These are phyloP conservation scores for Scenedesmus sp. DNA, from an alignment of 163 green algal genomes.

Conservation along the genomic window DNA sequence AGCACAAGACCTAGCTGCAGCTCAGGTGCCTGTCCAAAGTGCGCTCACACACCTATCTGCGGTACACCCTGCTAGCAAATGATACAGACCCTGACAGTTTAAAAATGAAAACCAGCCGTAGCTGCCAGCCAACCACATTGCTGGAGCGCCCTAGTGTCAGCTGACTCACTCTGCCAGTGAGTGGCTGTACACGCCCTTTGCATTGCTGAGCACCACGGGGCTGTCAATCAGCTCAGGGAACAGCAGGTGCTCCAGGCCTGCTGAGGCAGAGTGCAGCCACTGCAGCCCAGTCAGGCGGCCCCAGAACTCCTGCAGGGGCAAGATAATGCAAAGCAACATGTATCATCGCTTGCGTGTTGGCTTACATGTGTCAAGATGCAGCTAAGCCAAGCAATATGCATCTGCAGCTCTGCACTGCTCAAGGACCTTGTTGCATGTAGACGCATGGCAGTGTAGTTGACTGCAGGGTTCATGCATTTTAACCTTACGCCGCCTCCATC, in stretches of 20 bases:
- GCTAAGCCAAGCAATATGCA: no score
- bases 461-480: no score
- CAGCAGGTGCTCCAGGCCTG: constrained; percentile 83
- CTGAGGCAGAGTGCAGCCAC: constrained; percentile 81
- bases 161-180: constrained; percentile 60
- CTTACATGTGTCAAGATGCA: neutral
- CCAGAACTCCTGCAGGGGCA: constrained; percentile 67
- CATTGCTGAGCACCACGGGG: constrained; percentile 80
- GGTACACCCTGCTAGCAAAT: no score
- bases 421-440: no score
- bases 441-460: neutral
- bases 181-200: constrained; percentile 77
- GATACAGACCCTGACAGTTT: no score
- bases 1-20: neutral
- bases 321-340: no score
- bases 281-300: constrained; percentile 66
- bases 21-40: no score
- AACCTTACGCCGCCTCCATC: neutral
- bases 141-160: no score
- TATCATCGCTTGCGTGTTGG: neutral
- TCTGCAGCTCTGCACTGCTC: no score
- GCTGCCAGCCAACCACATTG: neutral
- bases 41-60: no score
- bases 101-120: no score
- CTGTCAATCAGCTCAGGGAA: constrained; percentile 77